Conservation (phyloP, 2,329 filamentous ascomycete species). For the Alternaria sp. region DNA sequence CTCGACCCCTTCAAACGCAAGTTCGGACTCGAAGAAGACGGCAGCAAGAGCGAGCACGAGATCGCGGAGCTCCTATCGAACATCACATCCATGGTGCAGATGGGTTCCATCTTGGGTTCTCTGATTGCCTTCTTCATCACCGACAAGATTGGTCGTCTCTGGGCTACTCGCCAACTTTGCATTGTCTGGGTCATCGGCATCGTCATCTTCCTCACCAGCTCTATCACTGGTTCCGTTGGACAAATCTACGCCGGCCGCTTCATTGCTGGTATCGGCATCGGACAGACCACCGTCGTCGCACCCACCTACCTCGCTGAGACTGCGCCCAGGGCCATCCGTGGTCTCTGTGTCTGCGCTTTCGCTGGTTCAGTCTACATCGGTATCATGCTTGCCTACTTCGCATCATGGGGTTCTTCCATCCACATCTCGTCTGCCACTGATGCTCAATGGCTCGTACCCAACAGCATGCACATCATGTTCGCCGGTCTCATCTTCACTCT, state of each 20-base stretch:
- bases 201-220: conserved; percentile 49
- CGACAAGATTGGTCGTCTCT: conserved; percentile 51
- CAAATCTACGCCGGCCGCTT: conserved; percentile 71
- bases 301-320: conserved; percentile 78
- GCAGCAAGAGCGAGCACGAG: conserved; percentile 34
- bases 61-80: conserved; percentile 59
- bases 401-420: conserved; percentile 62
- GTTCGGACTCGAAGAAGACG: conserved; percentile 47
- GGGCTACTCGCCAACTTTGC: conserved; percentile 53
- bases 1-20: conserved; percentile 44
- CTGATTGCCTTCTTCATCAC: conserved; percentile 64
- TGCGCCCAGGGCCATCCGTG: conserved; percentile 70
- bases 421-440: conserved; percentile 57
- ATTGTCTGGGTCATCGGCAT: conserved; percentile 51
- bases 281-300: conserved; percentile 70
- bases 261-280: conserved; percentile 70
- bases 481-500: conserved; percentile 73
- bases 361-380: conserved; percentile 76
- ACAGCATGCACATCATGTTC: conserved; percentile 79
- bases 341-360: conserved; percentile 76
- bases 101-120: conserved; percentile 75
- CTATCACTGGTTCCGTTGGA: conserved; percentile 45
- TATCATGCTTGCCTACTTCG: conserved; percentile 80
- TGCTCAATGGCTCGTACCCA: conserved; percentile 67
- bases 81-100: conserved; percentile 81